phyloP scores from a whole-genome alignment of 2,329 filamentous ascomycete genomes.

The Dichotomopilus funicola region DNA sequence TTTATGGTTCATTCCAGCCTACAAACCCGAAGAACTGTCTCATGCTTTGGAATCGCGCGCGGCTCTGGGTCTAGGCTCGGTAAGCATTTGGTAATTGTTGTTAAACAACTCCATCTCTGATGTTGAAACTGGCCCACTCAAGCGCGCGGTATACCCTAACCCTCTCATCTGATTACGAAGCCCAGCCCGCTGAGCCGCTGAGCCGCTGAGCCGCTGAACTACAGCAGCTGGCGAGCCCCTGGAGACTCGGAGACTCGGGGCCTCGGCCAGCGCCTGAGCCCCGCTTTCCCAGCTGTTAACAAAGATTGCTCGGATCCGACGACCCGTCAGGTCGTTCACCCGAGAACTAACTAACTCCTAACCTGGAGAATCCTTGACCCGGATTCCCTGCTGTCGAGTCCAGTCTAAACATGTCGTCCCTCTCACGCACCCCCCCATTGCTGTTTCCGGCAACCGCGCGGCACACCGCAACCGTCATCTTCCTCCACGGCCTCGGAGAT shows the following conservation, averaged over 20 bases:
- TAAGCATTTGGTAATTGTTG: slow-evolving; percentile 12
- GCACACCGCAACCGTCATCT: slow-evolving; percentile 93
- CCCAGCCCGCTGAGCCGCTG: too few relatives aligned
- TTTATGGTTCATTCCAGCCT: background rate
- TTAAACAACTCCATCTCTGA: background rate
- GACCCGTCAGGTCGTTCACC: too few relatives aligned
- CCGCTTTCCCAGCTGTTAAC: too few relatives aligned
- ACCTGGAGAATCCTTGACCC: too few relatives aligned
- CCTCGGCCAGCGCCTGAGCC: too few relatives aligned
- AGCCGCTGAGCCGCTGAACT: too few relatives aligned
- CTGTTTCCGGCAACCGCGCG: slow-evolving; percentile 71
- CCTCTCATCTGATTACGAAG: too few relatives aligned
- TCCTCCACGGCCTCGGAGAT: slow-evolving; percentile 88
- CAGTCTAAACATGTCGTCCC: slow-evolving; percentile 23
- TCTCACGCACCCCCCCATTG: slow-evolving; percentile 44
- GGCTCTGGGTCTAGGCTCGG: background rate
- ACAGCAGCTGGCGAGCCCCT: too few relatives aligned
- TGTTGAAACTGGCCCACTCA: background rate
- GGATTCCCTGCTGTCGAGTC: background rate
- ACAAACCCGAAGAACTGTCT: background rate
- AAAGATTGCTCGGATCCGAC: too few relatives aligned
- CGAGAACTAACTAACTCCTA: too few relatives aligned
- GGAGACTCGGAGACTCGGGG: too few relatives aligned
- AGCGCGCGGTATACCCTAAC: background rate
- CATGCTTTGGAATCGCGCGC: slow-evolving; percentile 1